phyloP scores from a whole-genome alignment of 306 rosid genomes.

The Glycine tomentella region DNA sequence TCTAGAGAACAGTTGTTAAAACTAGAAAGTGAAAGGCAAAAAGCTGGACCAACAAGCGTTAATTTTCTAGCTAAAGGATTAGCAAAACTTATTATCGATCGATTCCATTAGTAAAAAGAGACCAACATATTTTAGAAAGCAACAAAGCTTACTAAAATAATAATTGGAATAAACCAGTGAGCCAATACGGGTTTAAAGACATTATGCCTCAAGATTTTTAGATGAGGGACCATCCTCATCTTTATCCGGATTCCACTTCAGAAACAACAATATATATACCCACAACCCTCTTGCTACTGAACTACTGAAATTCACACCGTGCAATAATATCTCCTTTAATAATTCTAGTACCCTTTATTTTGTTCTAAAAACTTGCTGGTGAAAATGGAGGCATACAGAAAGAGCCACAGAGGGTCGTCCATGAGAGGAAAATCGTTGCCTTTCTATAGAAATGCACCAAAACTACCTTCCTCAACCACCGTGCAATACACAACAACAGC shows the following conservation, averaged over 20 bases:
- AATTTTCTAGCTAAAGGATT: neutral
- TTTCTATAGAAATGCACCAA: constrained; percentile 54
- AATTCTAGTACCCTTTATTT: neutral
- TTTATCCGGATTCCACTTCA: constrained; percentile 40
- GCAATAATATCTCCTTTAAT: neutral
- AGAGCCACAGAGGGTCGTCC: constrained; percentile 62
- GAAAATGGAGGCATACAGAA: constrained; percentile 70
- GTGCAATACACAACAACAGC: constrained; percentile 49
- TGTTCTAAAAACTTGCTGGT: neutral
- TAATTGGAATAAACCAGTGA: constrained; percentile 43
- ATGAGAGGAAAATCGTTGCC: constrained; percentile 67
- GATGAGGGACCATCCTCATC: constrained; percentile 45
- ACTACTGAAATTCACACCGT: constrained; percentile 31
- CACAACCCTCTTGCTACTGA: constrained; percentile 37
- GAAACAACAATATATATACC: constrained; percentile 42
- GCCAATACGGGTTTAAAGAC: constrained; percentile 39
- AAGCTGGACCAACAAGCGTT: neutral
- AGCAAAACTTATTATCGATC: no score
- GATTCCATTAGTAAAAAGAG: neutral
- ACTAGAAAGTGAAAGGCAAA: neutral
- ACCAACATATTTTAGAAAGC: constrained; percentile 35
- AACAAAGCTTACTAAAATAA: constrained; percentile 7
- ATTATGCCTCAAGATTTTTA: constrained; percentile 48
- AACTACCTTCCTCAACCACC: constrained; percentile 49
- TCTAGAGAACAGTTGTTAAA: neutral